Base-by-base conservation (phyloP, 495 filamentous ascomycete genomes). In the Xylaria bambusicola region DNA sequence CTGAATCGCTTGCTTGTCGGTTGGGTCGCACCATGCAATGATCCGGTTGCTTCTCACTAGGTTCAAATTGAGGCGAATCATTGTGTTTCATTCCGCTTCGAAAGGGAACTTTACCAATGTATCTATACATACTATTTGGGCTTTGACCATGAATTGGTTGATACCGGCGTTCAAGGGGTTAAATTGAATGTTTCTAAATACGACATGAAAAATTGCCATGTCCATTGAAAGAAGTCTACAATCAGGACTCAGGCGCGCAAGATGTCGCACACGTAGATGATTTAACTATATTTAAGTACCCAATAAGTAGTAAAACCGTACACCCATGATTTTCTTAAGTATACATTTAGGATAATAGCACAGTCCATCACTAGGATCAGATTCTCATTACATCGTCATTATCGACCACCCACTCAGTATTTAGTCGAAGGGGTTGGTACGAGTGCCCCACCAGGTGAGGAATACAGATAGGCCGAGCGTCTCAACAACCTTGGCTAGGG, bases 391-490 rank as follows among this genome's bases (percentile, higher is more conserved):
- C 29, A 29, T 50, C 47, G 50, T 46, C 26, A 15, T 62, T 52
- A 71, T 42, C 54, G 6, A 33, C 24, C 21, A 20, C 27, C 35
- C 6, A 50, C 59, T 35, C 6, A 35, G 45, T 12, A 13, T 63
- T 73, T 79, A 81, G 33, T 89, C 84, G 71, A 91, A 91, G 38
- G 91, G 88, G 77, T 90, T 89, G 72, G 91, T 95, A 65, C 88
- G 86, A 52, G 93, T 97, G 63, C 94, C 94, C 94, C 94, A 98
- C 87, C 89, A 98, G 64, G 91, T 96, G 60, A 98, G 78, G 84
- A 97, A 91, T 71, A 97, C 66, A 56, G 88, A 90, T 41, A 98
- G 81, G 35, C 94, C 94, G 53, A 98, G 87, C 3, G 94, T 97
- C 81, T 98, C 94, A 60, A 97, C 85, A 64, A 94, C 75, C 67